Evolutionary conservation across 164 flowering plant species (phyloP), one percentile per base, ranked within the genome.

Genomic region (Magnolia kwangsiensis): DNA sequence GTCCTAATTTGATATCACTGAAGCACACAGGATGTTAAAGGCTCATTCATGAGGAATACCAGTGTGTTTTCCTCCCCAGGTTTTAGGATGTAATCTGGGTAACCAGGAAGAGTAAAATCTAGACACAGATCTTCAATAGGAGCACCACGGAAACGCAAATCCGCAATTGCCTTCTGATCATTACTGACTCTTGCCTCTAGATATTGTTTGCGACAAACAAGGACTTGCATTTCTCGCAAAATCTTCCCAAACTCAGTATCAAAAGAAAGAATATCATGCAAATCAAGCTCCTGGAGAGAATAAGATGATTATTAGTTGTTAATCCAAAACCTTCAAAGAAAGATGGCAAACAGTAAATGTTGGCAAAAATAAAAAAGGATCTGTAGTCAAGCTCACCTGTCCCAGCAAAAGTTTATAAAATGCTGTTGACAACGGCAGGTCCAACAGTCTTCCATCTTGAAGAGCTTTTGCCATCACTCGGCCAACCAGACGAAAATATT

Each of bases 391-490:
- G 61, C 91, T 83, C 89, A 96, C 99, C 73, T 94, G 97, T 76
- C 98, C 98, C 80, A 94, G 91, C 51, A 91, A 89, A 82, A 96
- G 90, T 81, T 96, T 96, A 76, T 89, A 93, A 79, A 93, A 95
- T 29, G 98, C 90, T 19, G 87, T 82, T 29, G 98, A 93, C 58
- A 96, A 75, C 64, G 99, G 99, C 69, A 96, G 83, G 78, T 96
- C 99, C 84, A 96, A 82, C 75, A 96, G 91, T 50, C 99, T 83
- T 13, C 99, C 99, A 89, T 96, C 99, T 87, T 93, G 99, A 81
- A 96, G 92, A 68, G 99, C 99, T 83, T 94, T 96, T 45, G 99
- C 98, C 90, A 92, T 89, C 66, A 91, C 97, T 63, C 98, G 92
- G 31, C 99, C 99, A 79, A 94, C 85, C 64, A 96, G 74, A 63